Base-by-base conservation (phyloP, 1,284 basidiomycete genomes). In the Crucibulum parvulum region DNA sequence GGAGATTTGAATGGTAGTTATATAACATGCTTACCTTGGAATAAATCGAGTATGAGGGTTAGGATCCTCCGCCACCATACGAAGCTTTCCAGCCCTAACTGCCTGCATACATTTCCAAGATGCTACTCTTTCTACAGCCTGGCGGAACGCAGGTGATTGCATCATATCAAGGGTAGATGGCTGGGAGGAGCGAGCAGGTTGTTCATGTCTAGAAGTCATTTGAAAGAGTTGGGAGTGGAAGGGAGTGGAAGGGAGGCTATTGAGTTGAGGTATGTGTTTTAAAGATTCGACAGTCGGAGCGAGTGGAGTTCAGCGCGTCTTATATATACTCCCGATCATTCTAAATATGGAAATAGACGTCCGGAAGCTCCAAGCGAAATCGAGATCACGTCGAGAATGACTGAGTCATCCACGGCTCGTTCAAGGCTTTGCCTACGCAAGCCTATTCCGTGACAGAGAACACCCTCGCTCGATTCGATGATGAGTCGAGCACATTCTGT, bases 21-120 rank as follows among this genome's bases (percentile, higher is more conserved):
- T 52, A 2, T 48, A 43, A 24, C 10, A 18, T n/a, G 45, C 70
- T 59, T 72, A 73, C 68, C 75, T 73, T 45, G 75, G 77, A 38
- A 69, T 71, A 51, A 67, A 73, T 3, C 57, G 53, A 10, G 37
- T 60, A 48, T 11, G 47, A 58, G 7, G 58, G 51, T 6, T 55
- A 13, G 51, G 18, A 13, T 10, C 18, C 13, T 10, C 24, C 3
- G 24, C 10, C 11, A 63, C 63, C 18, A 68, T 36, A 5, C 69
- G 68, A 51, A 75, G 62, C 36, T 60, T 64, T 8, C 70, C 72
- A 11, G 66, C 61, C 48, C 65, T 66, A 31, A 75, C 64, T 15
- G 71, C 70, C 59, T 66, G 64, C 9, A 63, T 45, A 41, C 60
- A 58, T 52, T 69, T 72, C 11, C 63, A n/a, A 46, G 64, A 62